phyloP scores from a whole-genome alignment of 331 rosid genomes.

The Malus hybrid region DNA sequence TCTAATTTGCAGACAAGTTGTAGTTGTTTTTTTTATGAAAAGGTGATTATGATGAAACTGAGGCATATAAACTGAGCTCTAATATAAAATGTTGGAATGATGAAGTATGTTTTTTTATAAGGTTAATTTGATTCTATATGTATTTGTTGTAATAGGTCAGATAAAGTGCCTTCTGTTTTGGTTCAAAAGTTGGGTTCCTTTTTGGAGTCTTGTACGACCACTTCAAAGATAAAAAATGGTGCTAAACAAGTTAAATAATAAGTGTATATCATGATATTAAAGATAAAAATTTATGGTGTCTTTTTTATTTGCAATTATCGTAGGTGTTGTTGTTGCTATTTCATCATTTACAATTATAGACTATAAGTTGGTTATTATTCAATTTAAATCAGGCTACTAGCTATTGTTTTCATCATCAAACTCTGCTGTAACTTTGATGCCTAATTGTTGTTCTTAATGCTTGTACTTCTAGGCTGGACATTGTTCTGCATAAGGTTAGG shows the following conservation, averaged over 20 bases:
- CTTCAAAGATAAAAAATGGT: conserved; percentile 39
- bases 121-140: not conserved
- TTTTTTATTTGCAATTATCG: too few species aligned
- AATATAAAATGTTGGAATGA: conserved; percentile 45
- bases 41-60: conserved; percentile 34
- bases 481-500: too few species aligned
- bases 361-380: too few species aligned
- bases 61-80: conserved; percentile 32
- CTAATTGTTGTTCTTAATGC: too few species aligned
- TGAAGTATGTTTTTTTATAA: conserved; percentile 6
- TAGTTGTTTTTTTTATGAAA: conserved; percentile 1
- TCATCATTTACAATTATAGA: too few species aligned
- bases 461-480: too few species aligned
- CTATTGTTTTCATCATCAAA: too few species aligned
- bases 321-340: too few species aligned
- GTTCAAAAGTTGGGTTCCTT: conserved; percentile 36
- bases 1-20: not conserved
- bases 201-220: conserved; percentile 13
- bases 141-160: conserved; percentile 11
- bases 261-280: too few species aligned
- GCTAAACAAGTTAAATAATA: not conserved
- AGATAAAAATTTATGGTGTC: too few species aligned
- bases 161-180: conserved; percentile 27
- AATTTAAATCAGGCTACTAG: too few species aligned
- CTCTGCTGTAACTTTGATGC: too few species aligned